Base-by-base conservation (phyloP, 75 land plant genomes). In the Sequoia sempervirens region DNA sequence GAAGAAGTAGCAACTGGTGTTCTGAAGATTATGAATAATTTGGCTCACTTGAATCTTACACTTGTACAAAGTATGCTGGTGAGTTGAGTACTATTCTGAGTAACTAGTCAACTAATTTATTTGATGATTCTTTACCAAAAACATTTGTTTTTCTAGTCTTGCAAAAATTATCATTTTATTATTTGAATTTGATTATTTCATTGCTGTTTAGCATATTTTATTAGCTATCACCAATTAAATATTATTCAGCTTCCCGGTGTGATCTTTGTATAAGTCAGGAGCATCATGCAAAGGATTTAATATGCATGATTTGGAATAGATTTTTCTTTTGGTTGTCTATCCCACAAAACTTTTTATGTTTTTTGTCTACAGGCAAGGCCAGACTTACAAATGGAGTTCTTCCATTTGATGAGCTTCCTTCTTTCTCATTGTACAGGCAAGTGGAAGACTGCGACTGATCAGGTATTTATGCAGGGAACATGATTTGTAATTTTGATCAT, bases 1-100 rank as follows among this genome's bases (percentile, higher is more conserved):
- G 98, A 97, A 79, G 98, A 95, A 88, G 98, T 92, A 23, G 98
- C 99, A 45, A 94, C 93, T 81, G 91, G 93, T 76, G 98, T 97
- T 64, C 85, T 97, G 83, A 94, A 93, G 85, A 92, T 97, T 66
- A 80, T 97, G 85, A 97, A 97, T 86, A 95, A 93, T 90, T 80
- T 95, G 82, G 96, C 99, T 28, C 83, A 92, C 54, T 69, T 94
- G 56, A 93, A 95, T 86, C 85, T 97, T 45, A 82, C 75, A 2
- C 88, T 94, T 84, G 80, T 95, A 75, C 99, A 97, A 84, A 89
- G 75, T 84, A 90, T 94, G 91, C 89, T 97, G 85, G 98, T 94
- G 90, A 86, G 90, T 87, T 61, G 18, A 68, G 45, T 23, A 82
- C n/a, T 41, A 50, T 81, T 30, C 6, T 46, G 3, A 50, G 36